phyloP scores from a whole-genome alignment of 2,329 filamentous ascomycete genomes.

The Tolypocladium tropicale region DNA sequence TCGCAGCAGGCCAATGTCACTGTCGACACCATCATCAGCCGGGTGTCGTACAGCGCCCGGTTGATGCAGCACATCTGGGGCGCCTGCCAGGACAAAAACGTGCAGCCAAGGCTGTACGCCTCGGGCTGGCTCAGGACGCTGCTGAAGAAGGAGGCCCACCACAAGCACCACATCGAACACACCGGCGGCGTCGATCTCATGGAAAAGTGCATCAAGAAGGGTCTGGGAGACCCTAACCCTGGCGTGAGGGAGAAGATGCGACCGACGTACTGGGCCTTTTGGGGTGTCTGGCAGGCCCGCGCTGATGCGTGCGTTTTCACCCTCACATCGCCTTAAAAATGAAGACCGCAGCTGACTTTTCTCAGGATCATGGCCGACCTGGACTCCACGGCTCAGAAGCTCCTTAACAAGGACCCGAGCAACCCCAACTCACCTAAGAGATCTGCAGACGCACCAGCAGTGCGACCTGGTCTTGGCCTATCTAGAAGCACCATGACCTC shows the following conservation, averaged over 20 bases:
- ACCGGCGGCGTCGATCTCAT: constrained; percentile 71
- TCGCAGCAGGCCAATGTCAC: constrained; percentile 74
- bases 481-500: constrained; percentile 51
- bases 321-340: neutral
- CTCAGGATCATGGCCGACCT: constrained; percentile 65
- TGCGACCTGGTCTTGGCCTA: constrained; percentile 47
- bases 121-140: constrained; percentile 78
- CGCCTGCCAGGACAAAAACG: constrained; percentile 88
- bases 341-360: constrained; percentile 11
- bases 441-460: constrained; percentile 32
- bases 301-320: constrained; percentile 58
- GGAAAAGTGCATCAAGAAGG: constrained; percentile 82
- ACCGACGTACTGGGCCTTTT: constrained; percentile 77
- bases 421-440: constrained; percentile 65
- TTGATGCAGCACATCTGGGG: constrained; percentile 77
- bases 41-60: constrained; percentile 68
- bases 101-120: constrained; percentile 70
- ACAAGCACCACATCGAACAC: constrained; percentile 78
- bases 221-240: constrained; percentile 81
- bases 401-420: constrained; percentile 71
- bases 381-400: constrained; percentile 66
- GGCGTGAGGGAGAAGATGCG: constrained; percentile 81
- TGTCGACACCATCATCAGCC: constrained; percentile 70
- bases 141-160: constrained; percentile 63
- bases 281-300: constrained; percentile 63